Conservation (phyloP, 2,329 filamentous ascomycete genomes). For the Colletotrichum eleusines region DNA sequence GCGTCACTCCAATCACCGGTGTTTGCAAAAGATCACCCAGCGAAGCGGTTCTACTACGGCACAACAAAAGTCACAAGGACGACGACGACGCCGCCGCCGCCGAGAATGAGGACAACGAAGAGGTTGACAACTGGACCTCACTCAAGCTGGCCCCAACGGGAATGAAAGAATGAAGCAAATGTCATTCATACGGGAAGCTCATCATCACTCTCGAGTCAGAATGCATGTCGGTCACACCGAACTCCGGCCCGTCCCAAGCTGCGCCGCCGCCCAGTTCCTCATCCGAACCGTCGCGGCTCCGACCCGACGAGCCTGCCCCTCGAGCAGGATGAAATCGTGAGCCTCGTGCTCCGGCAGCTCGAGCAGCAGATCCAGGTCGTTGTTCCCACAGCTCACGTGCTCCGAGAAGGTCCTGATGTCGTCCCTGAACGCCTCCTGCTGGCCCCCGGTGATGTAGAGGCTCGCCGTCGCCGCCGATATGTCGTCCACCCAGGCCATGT, state of each 20-base stretch:
- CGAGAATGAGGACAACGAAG: neutral
- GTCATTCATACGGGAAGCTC: neutral
- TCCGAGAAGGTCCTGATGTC: slow-evolving; percentile 47
- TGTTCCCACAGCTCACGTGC: slow-evolving; percentile 41
- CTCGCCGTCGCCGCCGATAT: slow-evolving; percentile 42
- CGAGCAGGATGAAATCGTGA: slow-evolving; percentile 51
- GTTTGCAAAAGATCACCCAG: too few species aligned
- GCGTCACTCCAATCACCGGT: neutral
- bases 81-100: too few species aligned
- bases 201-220: neutral
- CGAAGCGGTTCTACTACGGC: neutral
- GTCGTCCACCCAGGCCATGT: slow-evolving; percentile 47
- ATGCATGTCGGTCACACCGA: neutral
- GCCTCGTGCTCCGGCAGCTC: slow-evolving; percentile 48
- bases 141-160: neutral
- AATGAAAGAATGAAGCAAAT: neutral
- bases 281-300: slow-evolving; percentile 49
- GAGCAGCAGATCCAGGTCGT: slow-evolving; percentile 47
- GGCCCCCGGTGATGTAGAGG: slow-evolving; percentile 51
- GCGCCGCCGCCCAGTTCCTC: slow-evolving; percentile 47
- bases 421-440: slow-evolving; percentile 50
- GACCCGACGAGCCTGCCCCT: slow-evolving; percentile 44
- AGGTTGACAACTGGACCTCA: neutral
- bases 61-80: neutral
- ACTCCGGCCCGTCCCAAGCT: slow-evolving; percentile 4